phyloP scores from a whole-genome alignment of 2,329 filamentous ascomycete genomes.

The Westerdykella sp. region DNA sequence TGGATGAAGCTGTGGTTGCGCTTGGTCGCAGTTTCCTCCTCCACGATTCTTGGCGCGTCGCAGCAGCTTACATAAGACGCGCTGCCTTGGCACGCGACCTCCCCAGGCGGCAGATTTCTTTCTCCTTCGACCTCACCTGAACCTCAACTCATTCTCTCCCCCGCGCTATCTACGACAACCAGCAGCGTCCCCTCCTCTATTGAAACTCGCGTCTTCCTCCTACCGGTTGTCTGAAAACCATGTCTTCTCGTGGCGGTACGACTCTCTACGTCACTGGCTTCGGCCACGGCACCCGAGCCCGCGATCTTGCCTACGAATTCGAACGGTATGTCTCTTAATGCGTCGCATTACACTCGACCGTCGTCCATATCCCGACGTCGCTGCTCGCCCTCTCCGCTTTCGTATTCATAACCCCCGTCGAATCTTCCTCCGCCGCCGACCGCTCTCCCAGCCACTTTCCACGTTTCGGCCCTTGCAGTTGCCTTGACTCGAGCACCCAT shows the following conservation, averaged over 20 bases:
- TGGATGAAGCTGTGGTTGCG: slow-evolving; percentile 2
- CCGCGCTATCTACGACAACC: not conserved
- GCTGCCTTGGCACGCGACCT: too few species aligned
- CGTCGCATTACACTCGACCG: slow-evolving; percentile 30
- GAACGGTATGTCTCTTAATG: slow-evolving; percentile 87
- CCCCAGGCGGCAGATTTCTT: not conserved
- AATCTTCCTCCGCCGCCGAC: slow-evolving; percentile 12
- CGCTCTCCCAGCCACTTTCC: slow-evolving; percentile 24
- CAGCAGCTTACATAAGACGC: not conserved
- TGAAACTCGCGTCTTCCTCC: not conserved
- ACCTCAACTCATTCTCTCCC: not conserved
- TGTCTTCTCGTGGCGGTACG: slow-evolving; percentile 92
- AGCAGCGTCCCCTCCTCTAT: not conserved
- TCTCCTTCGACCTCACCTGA: not conserved
- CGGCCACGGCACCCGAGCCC: slow-evolving; percentile 95
- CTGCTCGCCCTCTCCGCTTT: slow-evolving; percentile 13
- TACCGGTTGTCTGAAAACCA: slow-evolving; percentile 37
- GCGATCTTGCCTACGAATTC: slow-evolving; percentile 99
- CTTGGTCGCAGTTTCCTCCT: not conserved
- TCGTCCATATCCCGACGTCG: slow-evolving; percentile 20
- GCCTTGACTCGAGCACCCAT: slow-evolving; percentile 20
- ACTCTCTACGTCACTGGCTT: slow-evolving; percentile 99
- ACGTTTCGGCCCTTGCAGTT: slow-evolving; percentile 10
- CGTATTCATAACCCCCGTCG: slow-evolving; percentile 3
- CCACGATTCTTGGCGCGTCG: not conserved